A percentile compares a stretch with the other conserved stretches of the same genome.
Conservation (phyloP, 176 grass and related monocot genomes). For the Thinopyrum elongatum region DNA sequence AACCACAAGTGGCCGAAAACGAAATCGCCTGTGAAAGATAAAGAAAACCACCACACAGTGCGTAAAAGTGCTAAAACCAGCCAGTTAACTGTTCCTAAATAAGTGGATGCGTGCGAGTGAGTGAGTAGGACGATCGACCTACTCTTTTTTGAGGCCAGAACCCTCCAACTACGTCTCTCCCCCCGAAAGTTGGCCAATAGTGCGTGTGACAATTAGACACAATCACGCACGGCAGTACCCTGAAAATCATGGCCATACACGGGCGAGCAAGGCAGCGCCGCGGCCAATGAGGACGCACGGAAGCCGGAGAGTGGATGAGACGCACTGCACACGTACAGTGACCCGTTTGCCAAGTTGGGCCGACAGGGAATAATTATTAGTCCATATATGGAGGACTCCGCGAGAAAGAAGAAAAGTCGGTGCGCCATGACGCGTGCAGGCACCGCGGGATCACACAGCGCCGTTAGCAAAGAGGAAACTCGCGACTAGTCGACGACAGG, state of each 20-base stretch:
- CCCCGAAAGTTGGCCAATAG: neutral
- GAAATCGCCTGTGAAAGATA: neutral
- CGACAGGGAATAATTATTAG: constrained; percentile 30
- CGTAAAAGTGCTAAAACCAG: neutral
- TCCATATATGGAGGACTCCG: neutral
- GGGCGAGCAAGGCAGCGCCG: neutral
- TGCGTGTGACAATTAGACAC: neutral
- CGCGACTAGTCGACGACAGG: neutral
- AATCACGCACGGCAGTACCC: neutral
- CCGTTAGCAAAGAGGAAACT: constrained; percentile 5
- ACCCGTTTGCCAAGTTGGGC: constrained; percentile 6
- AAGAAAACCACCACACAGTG: neutral
- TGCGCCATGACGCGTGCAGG: constrained; percentile 17
- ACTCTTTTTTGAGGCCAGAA: neutral
- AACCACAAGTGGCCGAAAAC: neutral
- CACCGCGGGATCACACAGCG: neutral
- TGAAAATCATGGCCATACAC: neutral
- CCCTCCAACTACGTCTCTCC: neutral
- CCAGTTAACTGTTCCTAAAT: neutral
- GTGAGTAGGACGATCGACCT: neutral
- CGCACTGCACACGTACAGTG: neutral
- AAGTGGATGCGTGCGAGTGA: neutral
- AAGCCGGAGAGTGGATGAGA: neutral
- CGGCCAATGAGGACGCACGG: neutral
- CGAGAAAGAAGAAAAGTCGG: neutral